Percentiles rank a stretch among this genome's conserved stretches.
phyloP scores from a whole-genome alignment of 2,329 filamentous ascomycete genomes.

The Fusarium agapanthi region DNA sequence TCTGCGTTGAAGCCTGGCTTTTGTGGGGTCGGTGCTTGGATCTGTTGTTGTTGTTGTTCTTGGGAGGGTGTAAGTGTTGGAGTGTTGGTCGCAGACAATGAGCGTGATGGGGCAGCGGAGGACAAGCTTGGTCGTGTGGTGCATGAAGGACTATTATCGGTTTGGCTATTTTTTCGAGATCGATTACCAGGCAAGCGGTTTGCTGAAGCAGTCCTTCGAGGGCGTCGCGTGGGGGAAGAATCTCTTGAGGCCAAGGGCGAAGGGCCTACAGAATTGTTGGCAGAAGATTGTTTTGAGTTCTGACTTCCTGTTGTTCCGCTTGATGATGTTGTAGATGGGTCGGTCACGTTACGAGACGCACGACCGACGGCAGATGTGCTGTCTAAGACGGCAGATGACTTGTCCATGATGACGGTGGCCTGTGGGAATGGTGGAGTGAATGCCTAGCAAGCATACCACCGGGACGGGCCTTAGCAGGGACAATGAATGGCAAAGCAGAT shows the following conservation, averaged over 20 bases:
- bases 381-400: conserved; percentile 43
- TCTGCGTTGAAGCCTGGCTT: conserved; percentile 65
- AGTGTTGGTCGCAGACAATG: conserved; percentile 73
- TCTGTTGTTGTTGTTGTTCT: conserved; percentile 65
- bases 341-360: conserved; percentile 31
- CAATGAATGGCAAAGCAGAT: conserved; percentile 41
- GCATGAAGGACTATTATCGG: conserved; percentile 71
- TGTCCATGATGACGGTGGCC: conserved; percentile 48
- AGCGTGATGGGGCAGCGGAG: conserved; percentile 70
- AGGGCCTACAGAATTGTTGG: conserved; percentile 48
- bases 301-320: conserved; percentile 42
- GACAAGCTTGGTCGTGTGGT: conserved; percentile 61
- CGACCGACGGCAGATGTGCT: conserved; percentile 35
- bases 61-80: conserved; percentile 71
- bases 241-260: conserved; percentile 56
- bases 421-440: conserved; percentile 41
- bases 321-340: conserved; percentile 35
- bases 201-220: conserved; percentile 48
- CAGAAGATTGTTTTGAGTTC: conserved; percentile 49
- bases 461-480: conserved; percentile 44
- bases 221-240: conserved; percentile 56
- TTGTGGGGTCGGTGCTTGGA: conserved; percentile 70
- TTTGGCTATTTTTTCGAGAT: conserved; percentile 71
- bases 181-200: conserved; percentile 53
- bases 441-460: conserved; percentile 47